phyloP scores from a whole-genome alignment of 371 early-diverging fungal species.

The Smittium culicis region DNA sequence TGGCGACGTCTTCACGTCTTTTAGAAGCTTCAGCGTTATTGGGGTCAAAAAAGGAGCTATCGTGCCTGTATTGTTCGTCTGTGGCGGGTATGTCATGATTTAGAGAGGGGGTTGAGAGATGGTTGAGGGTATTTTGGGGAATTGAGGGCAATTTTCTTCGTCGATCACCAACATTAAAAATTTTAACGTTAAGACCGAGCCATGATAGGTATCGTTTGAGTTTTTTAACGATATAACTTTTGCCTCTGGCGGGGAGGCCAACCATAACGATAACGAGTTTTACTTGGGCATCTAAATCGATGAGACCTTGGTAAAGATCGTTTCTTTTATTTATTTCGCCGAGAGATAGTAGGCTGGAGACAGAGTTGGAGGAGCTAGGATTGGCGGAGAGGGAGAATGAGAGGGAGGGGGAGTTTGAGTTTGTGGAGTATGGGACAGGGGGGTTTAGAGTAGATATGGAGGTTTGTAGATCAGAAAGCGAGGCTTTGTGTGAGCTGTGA shows the following conservation, averaged over 20 bases:
- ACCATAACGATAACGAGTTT: slow-evolving; percentile 30
- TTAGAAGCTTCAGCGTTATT: slow-evolving; percentile 51
- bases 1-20: slow-evolving; percentile 65
- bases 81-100: not conserved
- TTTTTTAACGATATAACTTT: slow-evolving; percentile 85
- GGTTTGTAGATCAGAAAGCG: too few species aligned
- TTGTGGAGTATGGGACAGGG: too few species aligned
- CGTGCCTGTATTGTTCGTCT: slow-evolving; percentile 13
- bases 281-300: not conserved
- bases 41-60: slow-evolving; percentile 73
- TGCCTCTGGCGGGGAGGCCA: slow-evolving; percentile 77
- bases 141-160: slow-evolving; percentile 7
- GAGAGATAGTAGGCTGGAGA: not conserved
- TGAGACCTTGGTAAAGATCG: not conserved
- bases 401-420: too few species aligned
- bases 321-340: not conserved
- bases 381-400: not conserved
- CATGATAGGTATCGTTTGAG: slow-evolving; percentile 85
- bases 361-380: not conserved
- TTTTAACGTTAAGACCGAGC: slow-evolving; percentile 78
- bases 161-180: slow-evolving; percentile 25
- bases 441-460: too few species aligned
- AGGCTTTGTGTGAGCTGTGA: too few species aligned
- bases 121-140: too few species aligned
- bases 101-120: slow-evolving; percentile 12